Percentiles rank a stretch among this genome's conserved stretches.
Conservation (phyloP, 2,329 filamentous ascomycete genomes). For the Phaeosphaeria sp. region DNA sequence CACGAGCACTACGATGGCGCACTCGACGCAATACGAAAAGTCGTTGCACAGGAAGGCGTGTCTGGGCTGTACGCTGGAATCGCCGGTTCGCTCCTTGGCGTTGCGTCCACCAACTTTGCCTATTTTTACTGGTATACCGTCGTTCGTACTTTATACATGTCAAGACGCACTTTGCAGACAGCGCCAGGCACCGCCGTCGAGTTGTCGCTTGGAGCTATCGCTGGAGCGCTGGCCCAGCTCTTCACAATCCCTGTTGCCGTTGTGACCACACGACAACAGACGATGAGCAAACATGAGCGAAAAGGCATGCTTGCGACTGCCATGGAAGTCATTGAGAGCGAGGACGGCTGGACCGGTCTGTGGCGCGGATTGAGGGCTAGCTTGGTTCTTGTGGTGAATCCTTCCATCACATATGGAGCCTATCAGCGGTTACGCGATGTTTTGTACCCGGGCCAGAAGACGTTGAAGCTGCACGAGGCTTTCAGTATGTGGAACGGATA, state of each 20-base stretch:
- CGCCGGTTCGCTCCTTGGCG: constrained; percentile 82
- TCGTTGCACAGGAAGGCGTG: constrained; percentile 79
- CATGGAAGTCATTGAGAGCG: constrained; percentile 84
- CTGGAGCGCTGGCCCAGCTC: constrained; percentile 89
- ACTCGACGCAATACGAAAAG: constrained; percentile 86
- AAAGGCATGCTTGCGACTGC: constrained; percentile 89
- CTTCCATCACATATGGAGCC: constrained; percentile 95
- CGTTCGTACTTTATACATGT: constrained; percentile 79
- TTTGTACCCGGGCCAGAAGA: constrained; percentile 78
- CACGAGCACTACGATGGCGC: constrained; percentile 84
- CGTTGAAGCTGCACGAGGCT: constrained; percentile 82
- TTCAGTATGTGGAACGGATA: constrained; percentile 71
- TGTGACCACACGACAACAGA: constrained; percentile 94
- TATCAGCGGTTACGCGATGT: constrained; percentile 85
- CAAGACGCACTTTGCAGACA: constrained; percentile 62
- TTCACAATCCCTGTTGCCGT: constrained; percentile 98
- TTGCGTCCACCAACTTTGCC: constrained; percentile 97
- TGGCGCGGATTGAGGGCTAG: constrained; percentile 97
- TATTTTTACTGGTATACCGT: constrained; percentile 99
- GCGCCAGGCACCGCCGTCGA: constrained; percentile 81
- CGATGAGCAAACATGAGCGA: constrained; percentile 80
- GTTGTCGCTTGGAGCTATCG: constrained; percentile 81
- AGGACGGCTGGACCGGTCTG: constrained; percentile 86
- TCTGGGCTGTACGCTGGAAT: constrained; percentile 88
- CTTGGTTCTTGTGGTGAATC: constrained; percentile 93